Evolutionary conservation across 1,284 basidiomycete genomes (phyloP).

Genomic region (Boletus semigastroideus): DNA sequence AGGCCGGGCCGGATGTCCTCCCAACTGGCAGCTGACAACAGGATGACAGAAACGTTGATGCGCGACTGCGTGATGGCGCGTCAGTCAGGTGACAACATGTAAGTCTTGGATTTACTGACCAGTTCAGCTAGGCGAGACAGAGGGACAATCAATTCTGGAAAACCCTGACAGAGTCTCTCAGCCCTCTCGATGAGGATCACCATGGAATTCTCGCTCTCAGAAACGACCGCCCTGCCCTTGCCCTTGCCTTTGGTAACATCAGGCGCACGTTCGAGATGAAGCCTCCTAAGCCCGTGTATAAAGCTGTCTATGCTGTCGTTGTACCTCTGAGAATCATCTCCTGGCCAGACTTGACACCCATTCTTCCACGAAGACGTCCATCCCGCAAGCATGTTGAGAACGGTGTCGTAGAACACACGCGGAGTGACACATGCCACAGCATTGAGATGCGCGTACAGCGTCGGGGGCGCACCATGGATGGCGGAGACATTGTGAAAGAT

Average conservation of each 20-base stretch:
- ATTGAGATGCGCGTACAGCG: slow-evolving; percentile 52
- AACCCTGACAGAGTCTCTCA: slow-evolving; percentile 61
- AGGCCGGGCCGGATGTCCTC: slow-evolving; percentile 69
- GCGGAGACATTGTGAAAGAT: slow-evolving; percentile 34
- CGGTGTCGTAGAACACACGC: slow-evolving; percentile 66
- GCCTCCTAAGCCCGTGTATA: slow-evolving; percentile 50
- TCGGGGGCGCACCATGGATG: slow-evolving; percentile 19
- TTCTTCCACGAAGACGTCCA: slow-evolving; percentile 59
- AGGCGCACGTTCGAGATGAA: slow-evolving; percentile 33
- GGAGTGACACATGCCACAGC: slow-evolving; percentile 66
- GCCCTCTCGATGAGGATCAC: slow-evolving; percentile 69
- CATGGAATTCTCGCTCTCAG: slow-evolving; percentile 36
- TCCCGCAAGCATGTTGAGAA: slow-evolving; percentile 57
- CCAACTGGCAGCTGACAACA: slow-evolving; percentile 73
- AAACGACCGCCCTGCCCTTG: slow-evolving; percentile 36
- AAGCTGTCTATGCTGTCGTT: slow-evolving; percentile 71
- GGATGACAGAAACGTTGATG: slow-evolving; percentile 54
- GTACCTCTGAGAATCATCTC: slow-evolving; percentile 38
- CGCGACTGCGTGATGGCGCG: slow-evolving; percentile 35
- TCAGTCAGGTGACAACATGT: slow-evolving; percentile 4
- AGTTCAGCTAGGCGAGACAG: slow-evolving; percentile 72
- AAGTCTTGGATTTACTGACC: slow-evolving; percentile 46
- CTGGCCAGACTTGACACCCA: slow-evolving; percentile 58
- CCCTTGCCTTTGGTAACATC: slow-evolving; percentile 35
- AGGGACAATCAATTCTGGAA: slow-evolving; percentile 69